A percentile compares a stretch with the other conserved stretches of the same genome.
phyloP scores from a whole-genome alignment of 2,329 filamentous ascomycete species.

The Bipolaris victoriae region DNA sequence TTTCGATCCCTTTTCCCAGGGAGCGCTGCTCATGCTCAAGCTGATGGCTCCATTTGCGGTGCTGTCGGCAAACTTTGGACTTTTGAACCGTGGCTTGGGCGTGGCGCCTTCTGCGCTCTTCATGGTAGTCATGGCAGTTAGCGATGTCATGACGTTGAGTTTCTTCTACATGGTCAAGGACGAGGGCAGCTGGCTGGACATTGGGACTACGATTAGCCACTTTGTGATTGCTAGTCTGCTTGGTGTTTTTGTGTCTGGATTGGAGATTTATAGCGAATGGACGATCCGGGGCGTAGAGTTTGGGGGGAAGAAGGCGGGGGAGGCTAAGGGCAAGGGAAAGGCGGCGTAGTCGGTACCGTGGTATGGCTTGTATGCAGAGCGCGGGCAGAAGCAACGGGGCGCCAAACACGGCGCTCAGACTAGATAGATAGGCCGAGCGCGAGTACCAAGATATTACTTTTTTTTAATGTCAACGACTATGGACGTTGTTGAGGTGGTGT shows the following conservation, averaged over 20 bases:
- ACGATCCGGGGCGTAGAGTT: constrained; percentile 84
- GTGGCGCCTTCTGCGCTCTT: constrained; percentile 89
- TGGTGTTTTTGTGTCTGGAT: constrained; percentile 85
- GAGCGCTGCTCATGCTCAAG: constrained; percentile 84
- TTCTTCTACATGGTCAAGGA: constrained; percentile 99
- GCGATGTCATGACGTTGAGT: constrained; percentile 88
- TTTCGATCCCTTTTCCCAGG: constrained; percentile 93
- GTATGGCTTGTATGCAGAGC: neutral
- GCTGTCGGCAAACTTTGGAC: constrained; percentile 91
- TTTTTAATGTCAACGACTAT: neutral
- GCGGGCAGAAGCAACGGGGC: neutral
- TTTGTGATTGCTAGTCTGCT: constrained; percentile 90
- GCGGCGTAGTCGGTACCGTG: constrained; percentile 4
- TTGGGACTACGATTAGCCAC: constrained; percentile 94
- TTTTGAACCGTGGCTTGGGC: constrained; percentile 82
- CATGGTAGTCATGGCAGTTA: constrained; percentile 85
- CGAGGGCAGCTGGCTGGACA: constrained; percentile 96
- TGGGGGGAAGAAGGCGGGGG: constrained; percentile 36
- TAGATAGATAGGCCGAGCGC: neutral
- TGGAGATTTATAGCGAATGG: constrained; percentile 84
- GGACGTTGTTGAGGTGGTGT: constrained; percentile 5
- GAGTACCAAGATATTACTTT: neutral
- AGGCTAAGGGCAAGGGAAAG: constrained; percentile 9
- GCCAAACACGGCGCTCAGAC: neutral
- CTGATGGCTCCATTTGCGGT: constrained; percentile 91